Base-by-base conservation (phyloP, 2,329 filamentous ascomycete species). In the Tolypocladium ovalisporum region DNA sequence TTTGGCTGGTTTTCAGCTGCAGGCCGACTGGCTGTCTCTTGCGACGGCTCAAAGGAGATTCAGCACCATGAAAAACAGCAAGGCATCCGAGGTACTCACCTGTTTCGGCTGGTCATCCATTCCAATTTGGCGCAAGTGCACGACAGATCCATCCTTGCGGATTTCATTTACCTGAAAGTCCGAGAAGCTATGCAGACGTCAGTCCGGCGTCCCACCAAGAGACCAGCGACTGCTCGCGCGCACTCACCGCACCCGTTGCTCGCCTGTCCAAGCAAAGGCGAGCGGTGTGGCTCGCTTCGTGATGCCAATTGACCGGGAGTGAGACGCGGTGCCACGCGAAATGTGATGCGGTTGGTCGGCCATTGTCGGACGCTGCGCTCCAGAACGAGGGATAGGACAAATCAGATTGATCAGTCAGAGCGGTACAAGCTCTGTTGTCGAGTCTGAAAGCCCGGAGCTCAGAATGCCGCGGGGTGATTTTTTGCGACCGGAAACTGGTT, bases 91-190 rank as follows among this genome's bases (percentile, higher is more conserved):
- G 17, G 29, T 13, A 22, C 29, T 66, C 58, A 40, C 61, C 60
- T 47, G 53, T 55, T 56, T 54, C 35, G 58, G 55, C 57, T 62
- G 60, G 12, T 64, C 62, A 1, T 55, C 59, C 9, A 69, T 51
- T 19, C 70, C 71, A 22, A 80, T 71, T 56, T 77, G 80, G 58
- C 72, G 77, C 54, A 97, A 76, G 70, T 93, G 90, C 55, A 94
- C 71, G 17, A 96, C 89, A 56, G 84, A 73, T 19, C 91, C 91
- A 66, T 87, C 82, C 35, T 86, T 84, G 24, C 82, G 76, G 61
- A 97, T 93, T 71, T 97, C 92, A 67, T 96, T 92, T 64, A 97
- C 92, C 64, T 94, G 78, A 66, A 97, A 97, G 70, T 97, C 92
- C 4, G 91, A 93, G 71, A 92, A 97, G 63, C 90, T 84, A 54